Conservation (phyloP, 495 filamentous ascomycete genomes). For the Aspergillus campestris region DNA sequence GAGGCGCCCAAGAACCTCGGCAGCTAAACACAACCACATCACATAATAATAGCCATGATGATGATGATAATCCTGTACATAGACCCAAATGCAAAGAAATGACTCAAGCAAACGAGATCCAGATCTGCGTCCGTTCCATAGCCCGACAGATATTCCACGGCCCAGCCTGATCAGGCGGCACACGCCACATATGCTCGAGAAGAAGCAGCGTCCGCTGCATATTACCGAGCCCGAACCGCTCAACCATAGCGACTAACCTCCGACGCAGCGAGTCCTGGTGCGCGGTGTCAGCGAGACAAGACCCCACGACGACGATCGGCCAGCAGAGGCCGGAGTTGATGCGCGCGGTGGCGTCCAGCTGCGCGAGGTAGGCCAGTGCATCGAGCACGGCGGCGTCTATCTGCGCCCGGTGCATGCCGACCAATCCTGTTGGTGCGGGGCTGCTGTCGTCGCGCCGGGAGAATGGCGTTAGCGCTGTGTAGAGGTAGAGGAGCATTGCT, state of each 20-base stretch:
- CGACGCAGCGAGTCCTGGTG: slow-evolving; percentile 16
- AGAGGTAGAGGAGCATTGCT: slow-evolving; percentile 30
- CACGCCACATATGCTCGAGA: slow-evolving; percentile 29
- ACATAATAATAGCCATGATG: slow-evolving; percentile 1
- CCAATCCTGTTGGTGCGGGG: no score
- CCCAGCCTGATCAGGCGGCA: slow-evolving; percentile 18
- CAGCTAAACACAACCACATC: slow-evolving; percentile 11
- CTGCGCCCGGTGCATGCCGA: slow-evolving; percentile 24
- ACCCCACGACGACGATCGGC: slow-evolving; percentile 31
- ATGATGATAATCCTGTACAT: slow-evolving; percentile 10
- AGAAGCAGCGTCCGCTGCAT: slow-evolving; percentile 28
- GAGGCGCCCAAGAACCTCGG: slow-evolving; percentile 59
- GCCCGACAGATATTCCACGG: slow-evolving; percentile 34
- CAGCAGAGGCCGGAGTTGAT: slow-evolving; percentile 33
- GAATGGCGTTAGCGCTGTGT: slow-evolving; percentile 24
- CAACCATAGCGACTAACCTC: slow-evolving; percentile 19
- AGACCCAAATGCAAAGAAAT: slow-evolving; percentile 18
- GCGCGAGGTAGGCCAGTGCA: slow-evolving; percentile 20
- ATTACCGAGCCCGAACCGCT: slow-evolving; percentile 27
- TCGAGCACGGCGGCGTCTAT: slow-evolving; percentile 22
- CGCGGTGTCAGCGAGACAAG: slow-evolving; percentile 15
- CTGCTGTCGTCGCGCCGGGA: slow-evolving; percentile 11
- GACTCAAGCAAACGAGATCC: slow-evolving; percentile 18
- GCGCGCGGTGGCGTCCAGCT: slow-evolving; percentile 20
- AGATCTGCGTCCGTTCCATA: slow-evolving; percentile 31